Percentiles rank a stretch among this genome's conserved stretches.
Evolutionary conservation across 495 filamentous ascomycete genomes (phyloP).

Genomic region (Talaromyces wortmannii): DNA sequence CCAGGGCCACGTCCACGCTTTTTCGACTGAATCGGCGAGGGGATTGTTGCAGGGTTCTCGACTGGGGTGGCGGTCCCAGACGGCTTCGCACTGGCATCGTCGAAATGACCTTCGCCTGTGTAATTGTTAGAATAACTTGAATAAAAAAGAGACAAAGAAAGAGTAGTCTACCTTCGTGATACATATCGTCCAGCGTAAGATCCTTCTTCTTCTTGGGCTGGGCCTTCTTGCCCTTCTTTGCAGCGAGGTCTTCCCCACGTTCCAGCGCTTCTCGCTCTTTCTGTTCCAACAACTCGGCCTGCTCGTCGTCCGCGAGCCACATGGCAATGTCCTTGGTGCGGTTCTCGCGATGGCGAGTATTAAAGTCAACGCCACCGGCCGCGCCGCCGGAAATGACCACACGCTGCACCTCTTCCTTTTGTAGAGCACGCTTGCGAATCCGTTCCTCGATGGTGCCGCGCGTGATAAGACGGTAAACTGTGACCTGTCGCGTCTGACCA

Average conservation of each 20-base stretch:
- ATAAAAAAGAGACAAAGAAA: background rate
- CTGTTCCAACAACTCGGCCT: slow-evolving; percentile 82
- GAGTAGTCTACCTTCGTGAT: slow-evolving; percentile 78
- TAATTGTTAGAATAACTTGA: background rate
- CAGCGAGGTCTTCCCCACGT: slow-evolving; percentile 40
- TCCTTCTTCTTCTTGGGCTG: slow-evolving; percentile 62
- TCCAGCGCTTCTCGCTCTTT: slow-evolving; percentile 78
- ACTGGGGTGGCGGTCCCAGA: slow-evolving; percentile 80
- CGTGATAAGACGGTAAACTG: slow-evolving; percentile 95
- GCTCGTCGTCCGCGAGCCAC: slow-evolving; percentile 94
- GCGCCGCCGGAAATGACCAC: slow-evolving; percentile 94
- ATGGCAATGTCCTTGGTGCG: slow-evolving; percentile 92
- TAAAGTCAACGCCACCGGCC: slow-evolving; percentile 83
- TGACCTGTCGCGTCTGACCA: slow-evolving; percentile 92
- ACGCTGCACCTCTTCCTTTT: slow-evolving; percentile 98
- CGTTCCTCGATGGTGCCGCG: slow-evolving; percentile 97
- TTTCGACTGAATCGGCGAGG: slow-evolving; percentile 45
- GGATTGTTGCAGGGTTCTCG: slow-evolving; percentile 37
- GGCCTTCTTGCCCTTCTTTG: slow-evolving; percentile 47
- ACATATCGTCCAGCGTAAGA: slow-evolving; percentile 90
- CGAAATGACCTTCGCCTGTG: slow-evolving; percentile 88
- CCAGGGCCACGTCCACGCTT: slow-evolving; percentile 40
- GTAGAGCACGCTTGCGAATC: slow-evolving; percentile 92
- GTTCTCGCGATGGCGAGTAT: slow-evolving; percentile 81
- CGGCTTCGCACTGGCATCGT: slow-evolving; percentile 71